Evolutionary conservation across 1,284 basidiomycete species (phyloP), one percentile per base, ranked within the genome.

Genomic region (Sparassis latifolia): DNA sequence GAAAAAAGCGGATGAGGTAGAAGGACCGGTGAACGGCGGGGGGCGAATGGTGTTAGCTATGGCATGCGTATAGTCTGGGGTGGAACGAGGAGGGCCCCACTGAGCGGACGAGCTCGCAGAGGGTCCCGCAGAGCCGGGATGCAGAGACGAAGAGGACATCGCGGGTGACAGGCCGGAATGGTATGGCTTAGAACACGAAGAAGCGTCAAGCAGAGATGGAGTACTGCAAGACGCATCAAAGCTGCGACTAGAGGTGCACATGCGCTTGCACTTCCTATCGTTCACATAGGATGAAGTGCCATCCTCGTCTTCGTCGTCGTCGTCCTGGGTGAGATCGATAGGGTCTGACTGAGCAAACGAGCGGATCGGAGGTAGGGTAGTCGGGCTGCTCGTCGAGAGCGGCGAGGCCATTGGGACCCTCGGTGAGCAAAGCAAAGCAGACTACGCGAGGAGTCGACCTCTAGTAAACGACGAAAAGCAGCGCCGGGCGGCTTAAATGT

Each of bases 321-420:
- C 66, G 55, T 64, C 62, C 44, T 60, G 56, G 37, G 66, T 67
- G 46, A 67, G 63, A 59, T 67, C 66, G 59, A 67, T 67, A 45
- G 63, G 62, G 53, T 66, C 61, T 3, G 60, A 56, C 55, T 58
- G 60, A 38, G 58, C 49, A 52, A 57, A 59, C 10, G 54, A 48
- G 29, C 48, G 55, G 38, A 58, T 49, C 3, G 57, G 48, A 46
- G 49, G 52, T 6, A 37, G 35, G 12, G 35, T 37, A 7, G 35
- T 6, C 35, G 12, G 35, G 12, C 6, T 48, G 45, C 50, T 55
- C n/a, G 53, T 30, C 20, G 20, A 20, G 20, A 20, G 20, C 20
- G 20, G 20, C 20, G 20, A 20, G 20, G 20, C 20, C 20, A 20
- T 20, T 20, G 20, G 20, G 20, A 20, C 20, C 20, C 20, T 20